Evolutionary conservation across 768 basidiomycete species (phyloP).

Genomic region (Termitomyces sp.): DNA sequence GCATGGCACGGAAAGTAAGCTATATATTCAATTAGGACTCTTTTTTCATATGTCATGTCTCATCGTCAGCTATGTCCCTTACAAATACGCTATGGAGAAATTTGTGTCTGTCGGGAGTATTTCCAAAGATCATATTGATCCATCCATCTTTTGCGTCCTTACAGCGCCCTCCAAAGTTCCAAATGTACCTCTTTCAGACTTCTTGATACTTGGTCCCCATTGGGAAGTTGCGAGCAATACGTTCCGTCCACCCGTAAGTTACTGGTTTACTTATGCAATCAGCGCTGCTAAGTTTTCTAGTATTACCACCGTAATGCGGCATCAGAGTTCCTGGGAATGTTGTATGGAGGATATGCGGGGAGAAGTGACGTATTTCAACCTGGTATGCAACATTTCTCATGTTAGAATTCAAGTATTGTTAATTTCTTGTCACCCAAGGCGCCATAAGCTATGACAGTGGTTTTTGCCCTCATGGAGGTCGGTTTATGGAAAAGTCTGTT

Average conservation of each 20-base stretch:
- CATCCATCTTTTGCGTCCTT: conserved; percentile 63
- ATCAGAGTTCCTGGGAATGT: conserved; percentile 59
- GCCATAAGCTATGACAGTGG: conserved; percentile 58
- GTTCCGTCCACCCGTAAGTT: conserved; percentile 51
- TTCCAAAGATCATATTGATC: conserved; percentile 65
- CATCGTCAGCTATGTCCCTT: conserved; percentile 48
- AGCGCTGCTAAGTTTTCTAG: conserved; percentile 17
- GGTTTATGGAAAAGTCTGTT: conserved; percentile 2
- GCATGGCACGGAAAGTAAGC: conserved; percentile 66
- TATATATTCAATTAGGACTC: conserved; percentile 20
- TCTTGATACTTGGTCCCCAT: conserved; percentile 56
- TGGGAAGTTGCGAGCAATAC: conserved; percentile 59
- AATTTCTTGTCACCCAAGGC: conserved; percentile 13
- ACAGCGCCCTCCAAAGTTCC: conserved; percentile 58
- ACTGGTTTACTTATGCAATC: neutral
- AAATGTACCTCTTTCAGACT: conserved; percentile 53
- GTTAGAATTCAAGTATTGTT: neutral
- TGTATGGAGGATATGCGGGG: conserved; percentile 60
- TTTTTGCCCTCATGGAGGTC: conserved; percentile 61
- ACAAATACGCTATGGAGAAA: conserved; percentile 62
- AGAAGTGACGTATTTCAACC: conserved; percentile 58
- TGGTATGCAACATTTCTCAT: conserved; percentile 24
- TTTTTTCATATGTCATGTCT: neutral
- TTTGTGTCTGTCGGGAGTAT: conserved; percentile 60
- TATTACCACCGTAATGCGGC: conserved; percentile 62